Evolutionary conservation across 164 flowering plant genomes (phyloP).

Genomic region (Warburgia ugandensis): DNA sequence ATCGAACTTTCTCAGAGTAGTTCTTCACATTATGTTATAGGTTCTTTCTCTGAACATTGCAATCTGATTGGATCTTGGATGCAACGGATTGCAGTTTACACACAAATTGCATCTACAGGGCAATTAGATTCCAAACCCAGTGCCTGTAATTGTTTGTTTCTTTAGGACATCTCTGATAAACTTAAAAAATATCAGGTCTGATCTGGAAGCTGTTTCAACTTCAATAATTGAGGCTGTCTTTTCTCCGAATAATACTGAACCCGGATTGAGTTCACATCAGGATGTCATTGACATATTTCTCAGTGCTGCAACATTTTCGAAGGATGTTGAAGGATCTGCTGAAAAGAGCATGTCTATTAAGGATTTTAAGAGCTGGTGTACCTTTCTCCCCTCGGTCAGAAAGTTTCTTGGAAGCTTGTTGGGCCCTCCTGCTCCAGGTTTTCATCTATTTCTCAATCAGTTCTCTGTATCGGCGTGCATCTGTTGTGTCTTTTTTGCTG

Average conservation of each 20-base stretch:
- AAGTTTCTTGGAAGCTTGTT: conserved; percentile 74
- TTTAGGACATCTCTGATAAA: conserved; percentile 8
- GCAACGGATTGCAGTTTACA: too few species aligned
- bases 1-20: too few species aligned
- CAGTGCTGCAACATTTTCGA: conserved; percentile 57
- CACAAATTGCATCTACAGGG: too few species aligned
- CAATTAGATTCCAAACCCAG: too few species aligned
- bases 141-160: too few species aligned
- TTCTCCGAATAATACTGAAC: conserved; percentile 23
- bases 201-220: conserved; percentile 58
- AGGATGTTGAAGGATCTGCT: conserved; percentile 28
- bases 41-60: too few species aligned
- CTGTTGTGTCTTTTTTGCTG: too few species aligned
- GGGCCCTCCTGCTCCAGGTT: conserved; percentile 46
- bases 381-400: conserved; percentile 67
- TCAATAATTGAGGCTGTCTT: conserved; percentile 41
- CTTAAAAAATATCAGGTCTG: conserved; percentile 63
- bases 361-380: conserved; percentile 71
- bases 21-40: too few species aligned
- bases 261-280: conserved; percentile 23
- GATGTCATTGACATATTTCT: conserved; percentile 36
- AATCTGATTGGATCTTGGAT: too few species aligned
- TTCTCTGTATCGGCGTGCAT: too few species aligned
- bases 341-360: conserved; percentile 57
- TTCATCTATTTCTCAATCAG: too few species aligned